Evolutionary conservation across 2,329 filamentous ascomycete genomes (phyloP).

Genomic region (Colletotrichum eremochloae): DNA sequence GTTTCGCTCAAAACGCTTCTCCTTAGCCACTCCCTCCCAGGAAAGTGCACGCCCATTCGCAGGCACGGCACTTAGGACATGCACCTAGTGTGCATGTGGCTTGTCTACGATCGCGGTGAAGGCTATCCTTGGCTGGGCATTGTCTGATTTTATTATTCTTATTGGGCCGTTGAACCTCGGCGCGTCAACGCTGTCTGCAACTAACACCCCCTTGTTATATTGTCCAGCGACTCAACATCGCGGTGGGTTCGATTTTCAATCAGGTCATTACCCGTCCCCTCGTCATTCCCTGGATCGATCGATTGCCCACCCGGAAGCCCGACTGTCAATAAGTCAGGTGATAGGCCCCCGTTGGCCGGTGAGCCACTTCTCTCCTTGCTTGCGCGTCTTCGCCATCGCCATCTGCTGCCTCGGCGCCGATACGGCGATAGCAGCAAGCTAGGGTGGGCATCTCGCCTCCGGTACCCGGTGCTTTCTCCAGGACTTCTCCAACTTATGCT

Average conservation of each 20-base stretch:
- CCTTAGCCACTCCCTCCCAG: not conserved
- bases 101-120: constrained; percentile 1
- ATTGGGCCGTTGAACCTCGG: not conserved
- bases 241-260: not conserved
- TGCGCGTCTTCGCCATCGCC: constrained; percentile 11
- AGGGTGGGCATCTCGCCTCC: not conserved
- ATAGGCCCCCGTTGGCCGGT: not conserved
- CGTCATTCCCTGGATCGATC: not conserved
- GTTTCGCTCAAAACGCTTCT: not conserved
- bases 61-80: not conserved
- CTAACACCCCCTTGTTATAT: not conserved
- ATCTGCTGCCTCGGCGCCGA: not conserved
- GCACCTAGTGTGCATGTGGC: constrained; percentile 5
- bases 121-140: not conserved
- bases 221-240: not conserved
- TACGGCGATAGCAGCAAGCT: not conserved
- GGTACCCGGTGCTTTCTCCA: not conserved
- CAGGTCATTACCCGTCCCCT: not conserved
- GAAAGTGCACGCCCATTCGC: constrained; percentile 1
- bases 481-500: constrained; percentile 12
- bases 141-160: not conserved
- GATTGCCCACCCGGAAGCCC: not conserved
- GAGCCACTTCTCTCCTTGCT: not conserved
- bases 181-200: not conserved
- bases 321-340: not conserved